Percentiles rank a stretch among this genome's conserved stretches.
Evolutionary conservation across 441 rosid genomes (phyloP).

Genomic region (Gossypium schwendimanii): DNA sequence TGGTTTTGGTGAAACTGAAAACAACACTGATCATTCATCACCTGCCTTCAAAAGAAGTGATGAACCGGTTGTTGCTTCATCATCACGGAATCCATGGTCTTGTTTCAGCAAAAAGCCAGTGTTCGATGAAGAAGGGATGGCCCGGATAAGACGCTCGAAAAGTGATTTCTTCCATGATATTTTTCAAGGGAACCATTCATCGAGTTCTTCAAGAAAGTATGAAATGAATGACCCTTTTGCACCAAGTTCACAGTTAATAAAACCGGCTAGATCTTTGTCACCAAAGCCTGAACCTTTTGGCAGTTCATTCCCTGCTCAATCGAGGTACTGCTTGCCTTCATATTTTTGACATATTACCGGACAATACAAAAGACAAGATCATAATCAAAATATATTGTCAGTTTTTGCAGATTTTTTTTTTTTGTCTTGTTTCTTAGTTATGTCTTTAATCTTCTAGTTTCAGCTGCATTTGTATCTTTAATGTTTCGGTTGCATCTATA

Average conservation of each 20-base stretch:
- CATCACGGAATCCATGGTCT: constrained; percentile 30
- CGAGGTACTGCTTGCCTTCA: constrained; percentile 47
- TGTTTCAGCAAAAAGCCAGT: constrained; percentile 60
- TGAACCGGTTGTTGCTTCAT: constrained; percentile 13
- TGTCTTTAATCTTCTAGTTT: not conserved
- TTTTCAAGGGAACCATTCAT: constrained; percentile 43
- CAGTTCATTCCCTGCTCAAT: constrained; percentile 43
- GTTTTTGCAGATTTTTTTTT: not conserved
- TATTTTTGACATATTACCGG: not conserved
- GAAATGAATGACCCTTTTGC: constrained; percentile 37
- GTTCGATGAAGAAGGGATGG: constrained; percentile 56
- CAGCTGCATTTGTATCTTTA: not conserved
- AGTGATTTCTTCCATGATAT: constrained; percentile 77
- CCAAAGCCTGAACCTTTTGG: constrained; percentile 44
- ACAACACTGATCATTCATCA: constrained; percentile 17
- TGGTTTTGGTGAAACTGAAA: constrained; percentile 43
- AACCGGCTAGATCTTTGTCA: constrained; percentile 45
- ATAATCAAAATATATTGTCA: too few relatives aligned
- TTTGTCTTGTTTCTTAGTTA: not conserved
- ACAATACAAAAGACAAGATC: not conserved
- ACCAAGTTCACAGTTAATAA: constrained; percentile 49
- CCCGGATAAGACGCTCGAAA: constrained; percentile 29
- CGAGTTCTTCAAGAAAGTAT: constrained; percentile 39
- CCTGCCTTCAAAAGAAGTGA: constrained; percentile 19
- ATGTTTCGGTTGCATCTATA: constrained; percentile 1